Evolutionary conservation across 768 basidiomycete species (phyloP), one percentile per base, ranked within the genome.

Genomic region (Tricholoma hemisulphureum): DNA sequence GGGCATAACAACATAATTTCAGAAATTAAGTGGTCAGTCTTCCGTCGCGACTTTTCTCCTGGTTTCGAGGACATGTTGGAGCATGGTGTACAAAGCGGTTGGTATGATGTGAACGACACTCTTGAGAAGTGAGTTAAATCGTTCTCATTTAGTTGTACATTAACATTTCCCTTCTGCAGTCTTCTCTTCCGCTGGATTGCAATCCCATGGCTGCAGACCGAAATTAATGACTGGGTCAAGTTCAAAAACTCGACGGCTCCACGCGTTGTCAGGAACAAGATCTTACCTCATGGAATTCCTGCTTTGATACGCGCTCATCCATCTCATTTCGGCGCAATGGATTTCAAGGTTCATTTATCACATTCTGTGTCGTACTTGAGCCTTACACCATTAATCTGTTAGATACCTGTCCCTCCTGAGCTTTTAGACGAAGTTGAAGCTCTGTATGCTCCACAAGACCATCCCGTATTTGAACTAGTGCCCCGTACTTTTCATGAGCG

Each of bases 1-100:
- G 51, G 56, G 2, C 69, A 74, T 29, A 67, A 67, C 4, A 79
- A 80, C 58, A 65, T 78, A 10, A 73, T 70, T 59, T 71, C 75
- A 0, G 75, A 80, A 50, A 74, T 75, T 3, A 59, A 58, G 0
- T 80, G 79, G 78, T n/a, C n/a, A n/a, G n/a, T n/a, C n/a, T n/a
- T n/a, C n/a, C n/a, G n/a, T n/a, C n/a, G n/a, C n/a, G n/a, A n/a
- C n/a, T n/a, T n/a, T n/a, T n/a, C n/a, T n/a, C n/a, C n/a, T n/a
- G n/a, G n/a, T n/a, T n/a, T n/a, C 54, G 75, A 82, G 49, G 57
- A 64, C 7, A 53, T 75, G 0, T 60, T 81, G 0, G 67, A 79
- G 0, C 0, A 60, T 0, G 78, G 77, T 1, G 41, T 73, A 0
- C 58, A 48, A 2, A 9, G 28, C 6, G 71, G 69, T 0, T 68